phyloP scores from a whole-genome alignment of 192 early-diverging fungal species.

The Entomortierella beljakovae region DNA sequence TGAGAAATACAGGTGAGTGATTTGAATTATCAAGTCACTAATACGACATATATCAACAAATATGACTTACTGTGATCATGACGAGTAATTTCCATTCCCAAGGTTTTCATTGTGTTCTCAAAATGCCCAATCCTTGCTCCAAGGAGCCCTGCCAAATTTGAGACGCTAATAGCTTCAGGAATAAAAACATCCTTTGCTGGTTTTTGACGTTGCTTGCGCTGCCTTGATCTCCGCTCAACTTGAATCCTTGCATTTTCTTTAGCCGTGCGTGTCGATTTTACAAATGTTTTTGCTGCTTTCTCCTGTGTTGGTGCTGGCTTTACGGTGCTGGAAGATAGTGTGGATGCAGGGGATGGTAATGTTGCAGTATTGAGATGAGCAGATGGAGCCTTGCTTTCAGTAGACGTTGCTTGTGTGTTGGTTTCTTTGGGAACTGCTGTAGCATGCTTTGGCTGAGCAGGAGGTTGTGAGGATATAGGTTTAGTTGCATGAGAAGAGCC shows the following conservation, averaged over 20 bases:
- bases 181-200: constrained; percentile 75
- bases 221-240: constrained; percentile 30
- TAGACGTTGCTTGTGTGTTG: background rate
- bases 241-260: constrained; percentile 45
- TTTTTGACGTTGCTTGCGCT: constrained; percentile 39
- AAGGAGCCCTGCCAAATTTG: constrained; percentile 82
- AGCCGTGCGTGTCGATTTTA: constrained; percentile 28
- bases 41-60: background rate
- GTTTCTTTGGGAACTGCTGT: background rate
- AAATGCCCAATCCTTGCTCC: constrained; percentile 79
- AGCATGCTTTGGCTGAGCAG: background rate
- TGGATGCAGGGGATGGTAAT: background rate
- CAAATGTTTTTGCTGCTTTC: constrained; percentile 4
- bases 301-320: background rate
- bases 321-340: background rate
- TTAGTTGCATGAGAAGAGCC: background rate
- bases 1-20: no score
- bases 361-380: no score
- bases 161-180: constrained; percentile 85
- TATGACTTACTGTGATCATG: constrained; percentile 75
- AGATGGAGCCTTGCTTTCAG: background rate
- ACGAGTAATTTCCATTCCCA: constrained; percentile 86
- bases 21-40: no score
- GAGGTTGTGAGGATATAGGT: background rate
- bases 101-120: constrained; percentile 73